Conservation (phyloP, 306 rosid genomes). For the Herpetospermum pedunculosum region DNA sequence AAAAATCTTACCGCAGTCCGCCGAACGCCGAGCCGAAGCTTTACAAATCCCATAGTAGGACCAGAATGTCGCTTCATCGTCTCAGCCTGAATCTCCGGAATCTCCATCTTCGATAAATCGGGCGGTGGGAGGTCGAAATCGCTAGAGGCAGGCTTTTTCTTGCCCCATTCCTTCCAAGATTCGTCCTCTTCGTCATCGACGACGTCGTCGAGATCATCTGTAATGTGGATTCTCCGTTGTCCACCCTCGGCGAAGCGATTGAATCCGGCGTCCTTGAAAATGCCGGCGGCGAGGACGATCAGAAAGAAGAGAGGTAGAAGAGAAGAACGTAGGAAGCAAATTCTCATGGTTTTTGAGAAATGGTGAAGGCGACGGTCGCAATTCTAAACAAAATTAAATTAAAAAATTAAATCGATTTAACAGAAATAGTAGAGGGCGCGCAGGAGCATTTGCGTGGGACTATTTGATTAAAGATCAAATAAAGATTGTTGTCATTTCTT, state of each 20-base stretch:
- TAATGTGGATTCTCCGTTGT: constrained; percentile 51
- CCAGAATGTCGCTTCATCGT: constrained; percentile 58
- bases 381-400: not conserved
- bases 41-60: constrained; percentile 66
- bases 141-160: constrained; percentile 33
- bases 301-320: constrained; percentile 14
- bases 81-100: constrained; percentile 66
- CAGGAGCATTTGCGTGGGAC: not conserved
- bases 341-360: constrained; percentile 17
- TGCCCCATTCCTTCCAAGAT: constrained; percentile 78
- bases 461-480: not conserved
- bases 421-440: not conserved
- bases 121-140: constrained; percentile 27
- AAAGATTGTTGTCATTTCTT: too few species aligned
- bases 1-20: constrained; percentile 43
- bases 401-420: not conserved
- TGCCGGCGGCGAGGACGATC: constrained; percentile 13
- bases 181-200: constrained; percentile 90
- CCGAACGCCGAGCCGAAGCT: constrained; percentile 57
- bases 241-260: constrained; percentile 32
- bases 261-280: constrained; percentile 12
- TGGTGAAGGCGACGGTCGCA: not conserved
- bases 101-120: constrained; percentile 48
- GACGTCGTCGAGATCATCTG: constrained; percentile 84
- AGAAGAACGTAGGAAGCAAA: not conserved